Evolutionary conservation across 352 stramenopile genomes (phyloP), one percentile per base, ranked within the genome.

Genomic region (Phytopythium montanum): DNA sequence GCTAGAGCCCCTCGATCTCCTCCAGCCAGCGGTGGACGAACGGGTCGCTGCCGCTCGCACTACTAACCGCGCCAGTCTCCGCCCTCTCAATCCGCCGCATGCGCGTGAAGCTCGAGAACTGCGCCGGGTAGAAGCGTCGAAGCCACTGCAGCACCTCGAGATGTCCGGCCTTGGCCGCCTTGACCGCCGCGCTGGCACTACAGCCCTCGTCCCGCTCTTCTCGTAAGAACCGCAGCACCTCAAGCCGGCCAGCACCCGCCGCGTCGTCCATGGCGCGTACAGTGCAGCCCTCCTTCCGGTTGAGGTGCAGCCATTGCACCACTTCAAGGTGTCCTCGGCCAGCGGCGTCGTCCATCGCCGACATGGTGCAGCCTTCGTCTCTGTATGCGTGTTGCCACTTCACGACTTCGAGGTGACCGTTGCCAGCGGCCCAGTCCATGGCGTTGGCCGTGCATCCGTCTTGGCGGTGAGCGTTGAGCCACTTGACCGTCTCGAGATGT

Each of bases 231-330:
- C 55, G n/a, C 6, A 68, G 9, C 12, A 60, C 41, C 29, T 68
- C 61, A 8, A 68, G 52, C 16, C 58, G 42, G 0, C 57, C 56
- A 14, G 23, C 38, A 10, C 38, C 53, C 2, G 66, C 61, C 4
- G 66, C 66, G n/a, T 66, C 48, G 62, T 73, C 59, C 53, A 69
- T 66, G 2, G 66, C 62, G 41, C 64, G 36, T 23, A 58, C 60
- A 5, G 66, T 73, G 36, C 62, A 73, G 21, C 55, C 61, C 41
- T 61, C 61, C 18, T 26, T 21, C 9, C 61, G 45, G 48, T 66
- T 18, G n/a, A 33, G 16, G 21, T 66, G 54, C 6, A 63, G 49
- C 48, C 48, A 63, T 13, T 45, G 21, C 5, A 63, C 58, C 0
- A 63, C 29, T 9, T 48, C 5, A 0, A 63, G 9, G 31, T 54